Percentiles rank a stretch among this genome's conserved stretches.
Conservation (phyloP, 1,139 yeast species). For the Magnusiomyces fungicola region DNA sequence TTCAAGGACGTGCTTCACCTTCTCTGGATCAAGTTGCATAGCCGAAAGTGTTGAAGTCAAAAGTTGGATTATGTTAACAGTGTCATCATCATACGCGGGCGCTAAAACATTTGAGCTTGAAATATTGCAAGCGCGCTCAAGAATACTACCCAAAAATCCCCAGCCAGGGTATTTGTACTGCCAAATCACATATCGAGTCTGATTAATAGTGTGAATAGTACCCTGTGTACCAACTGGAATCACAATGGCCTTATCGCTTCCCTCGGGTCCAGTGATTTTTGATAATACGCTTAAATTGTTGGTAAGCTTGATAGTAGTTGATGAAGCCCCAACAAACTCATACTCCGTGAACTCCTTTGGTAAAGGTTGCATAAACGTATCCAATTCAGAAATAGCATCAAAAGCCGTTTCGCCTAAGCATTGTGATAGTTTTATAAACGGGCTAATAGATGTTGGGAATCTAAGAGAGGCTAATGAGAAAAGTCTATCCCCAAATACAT, state of each 20-base stretch:
- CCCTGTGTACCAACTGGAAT: constrained; percentile 61
- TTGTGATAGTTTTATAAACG: constrained; percentile 55
- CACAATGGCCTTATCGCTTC: constrained; percentile 19
- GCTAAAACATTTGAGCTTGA: neutral
- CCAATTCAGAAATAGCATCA: constrained; percentile 51
- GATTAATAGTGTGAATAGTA: constrained; percentile 40
- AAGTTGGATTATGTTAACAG: neutral
- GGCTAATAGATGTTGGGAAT: constrained; percentile 60
- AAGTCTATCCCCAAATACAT: constrained; percentile 48
- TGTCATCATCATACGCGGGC: neutral
- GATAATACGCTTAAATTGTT: constrained; percentile 37
- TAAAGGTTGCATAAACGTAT: constrained; percentile 48
- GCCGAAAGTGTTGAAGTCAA: neutral
- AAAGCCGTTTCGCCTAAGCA: constrained; percentile 57
- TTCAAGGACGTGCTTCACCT: constrained; percentile 38
- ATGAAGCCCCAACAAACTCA: constrained; percentile 29
- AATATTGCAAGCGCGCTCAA: constrained; percentile 45
- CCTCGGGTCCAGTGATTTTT: constrained; percentile 14
- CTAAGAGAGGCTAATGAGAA: constrained; percentile 60
- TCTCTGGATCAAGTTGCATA: constrained; percentile 31
- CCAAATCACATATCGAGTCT: constrained; percentile 51
- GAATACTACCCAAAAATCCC: constrained; percentile 70
- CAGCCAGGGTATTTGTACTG: constrained; percentile 75
- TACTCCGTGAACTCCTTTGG: constrained; percentile 31
- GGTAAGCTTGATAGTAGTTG: constrained; percentile 35